Conservation (phyloP, 805 yeast genomes). For the Alloascoidea hylecoeti region DNA sequence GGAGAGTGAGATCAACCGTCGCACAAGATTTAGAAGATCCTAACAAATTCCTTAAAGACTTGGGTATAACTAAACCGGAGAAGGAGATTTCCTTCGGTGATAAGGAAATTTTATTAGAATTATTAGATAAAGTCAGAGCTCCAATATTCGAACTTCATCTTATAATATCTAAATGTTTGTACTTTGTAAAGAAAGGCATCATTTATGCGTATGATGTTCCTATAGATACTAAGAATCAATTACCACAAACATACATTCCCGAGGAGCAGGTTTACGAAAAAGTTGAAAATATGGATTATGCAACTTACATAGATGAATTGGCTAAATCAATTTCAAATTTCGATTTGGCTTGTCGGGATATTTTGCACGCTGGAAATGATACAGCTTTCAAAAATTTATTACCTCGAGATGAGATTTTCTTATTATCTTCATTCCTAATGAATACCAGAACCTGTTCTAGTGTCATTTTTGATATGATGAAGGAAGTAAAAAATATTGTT, state of each 20-base stretch:
- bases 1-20: conserved; percentile 7
- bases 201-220: conserved; percentile 27
- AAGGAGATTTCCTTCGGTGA: conserved; percentile 23
- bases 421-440: conserved; percentile 32
- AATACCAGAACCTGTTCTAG: conserved; percentile 27
- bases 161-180: conserved; percentile 19
- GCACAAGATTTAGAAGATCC: conserved; percentile 4
- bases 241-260: conserved; percentile 6
- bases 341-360: conserved; percentile 20
- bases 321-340: conserved; percentile 19
- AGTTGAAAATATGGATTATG: conserved; percentile 12
- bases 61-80: conserved; percentile 10
- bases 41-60: conserved; percentile 2
- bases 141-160: conserved; percentile 21
- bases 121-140: conserved; percentile 16
- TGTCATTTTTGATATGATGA: conserved; percentile 17
- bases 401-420: conserved; percentile 35
- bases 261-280: conserved; percentile 10
- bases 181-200: conserved; percentile 18
- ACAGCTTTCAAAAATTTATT: conserved; percentile 15
- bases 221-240: conserved; percentile 2
- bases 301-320: conserved; percentile 12
- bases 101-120: conserved; percentile 15
- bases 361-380: conserved; percentile 15
- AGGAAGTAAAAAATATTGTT: conserved; percentile 17